A percentile compares a stretch with the other conserved stretches of the same genome.
These are phyloP conservation scores for Scopulariopsis brevicaulis DNA, from an alignment of 2,329 filamentous ascomycete species.

Conservation along the genomic window DNA sequence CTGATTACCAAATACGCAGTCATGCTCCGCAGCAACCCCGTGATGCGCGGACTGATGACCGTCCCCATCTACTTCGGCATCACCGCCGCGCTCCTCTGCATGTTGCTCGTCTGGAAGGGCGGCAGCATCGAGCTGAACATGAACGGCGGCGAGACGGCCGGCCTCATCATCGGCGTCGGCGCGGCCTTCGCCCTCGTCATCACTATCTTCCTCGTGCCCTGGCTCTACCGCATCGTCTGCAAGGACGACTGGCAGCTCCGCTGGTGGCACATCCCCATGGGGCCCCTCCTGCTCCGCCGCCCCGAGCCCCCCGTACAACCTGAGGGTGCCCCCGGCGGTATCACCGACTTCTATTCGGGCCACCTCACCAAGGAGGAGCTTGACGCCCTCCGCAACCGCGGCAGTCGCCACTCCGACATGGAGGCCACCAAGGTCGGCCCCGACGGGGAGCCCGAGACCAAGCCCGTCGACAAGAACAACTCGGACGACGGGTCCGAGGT, in stretches of 20 bases:
- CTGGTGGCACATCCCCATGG: constrained; percentile 35
- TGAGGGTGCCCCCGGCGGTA: constrained; percentile 16
- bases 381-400: constrained; percentile 17
- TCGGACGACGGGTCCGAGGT: constrained; percentile 26
- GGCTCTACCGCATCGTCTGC: constrained; percentile 39
- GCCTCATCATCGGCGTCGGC: constrained; percentile 36
- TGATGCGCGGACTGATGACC: constrained; percentile 36
- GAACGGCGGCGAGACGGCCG: constrained; percentile 23
- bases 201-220: constrained; percentile 38
- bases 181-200: constrained; percentile 30
- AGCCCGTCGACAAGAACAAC: constrained; percentile 8
- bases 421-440: constrained; percentile 10
- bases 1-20: constrained; percentile 43
- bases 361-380: constrained; percentile 35
- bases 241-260: constrained; percentile 44
- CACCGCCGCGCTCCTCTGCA: constrained; percentile 42
- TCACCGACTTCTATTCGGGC: constrained; percentile 39
- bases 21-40: constrained; percentile 39
- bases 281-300: constrained; percentile 30
- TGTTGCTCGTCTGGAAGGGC: constrained; percentile 51
- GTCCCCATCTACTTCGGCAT: constrained; percentile 49
- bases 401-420: constrained; percentile 12
- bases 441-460: constrained; percentile 17
- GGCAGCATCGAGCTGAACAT: constrained; percentile 26
- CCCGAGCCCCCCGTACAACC: constrained; percentile 11